phyloP scores from a whole-genome alignment of 306 rosid species.

The Quercus gilva region DNA sequence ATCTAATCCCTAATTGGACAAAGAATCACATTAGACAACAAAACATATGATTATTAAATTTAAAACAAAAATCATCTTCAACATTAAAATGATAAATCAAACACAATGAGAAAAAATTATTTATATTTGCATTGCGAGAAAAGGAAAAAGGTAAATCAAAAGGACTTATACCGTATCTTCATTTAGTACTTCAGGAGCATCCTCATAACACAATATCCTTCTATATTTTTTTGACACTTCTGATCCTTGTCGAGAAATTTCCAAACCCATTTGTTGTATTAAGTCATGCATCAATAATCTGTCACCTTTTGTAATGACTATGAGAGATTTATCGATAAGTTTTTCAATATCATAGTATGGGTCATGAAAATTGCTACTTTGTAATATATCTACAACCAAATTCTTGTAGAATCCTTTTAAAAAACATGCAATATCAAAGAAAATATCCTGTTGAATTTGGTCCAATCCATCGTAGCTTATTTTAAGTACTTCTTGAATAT shows the following conservation, averaged over 20 bases:
- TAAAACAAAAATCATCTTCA: no score
- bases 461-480: constrained; percentile 30
- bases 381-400: constrained; percentile 4
- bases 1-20: constrained; percentile 12
- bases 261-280: constrained; percentile 35
- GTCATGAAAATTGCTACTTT: neutral
- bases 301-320: neutral
- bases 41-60: no score
- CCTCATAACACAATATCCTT: constrained; percentile 36
- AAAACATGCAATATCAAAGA: constrained; percentile 42
- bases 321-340: constrained; percentile 27
- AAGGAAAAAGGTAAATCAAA: neutral
- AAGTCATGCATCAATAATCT: constrained; percentile 37
- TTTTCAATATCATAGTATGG: constrained; percentile 19
- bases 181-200: constrained; percentile 21
- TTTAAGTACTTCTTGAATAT: constrained; percentile 12
- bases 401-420: constrained; percentile 19
- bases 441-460: constrained; percentile 2
- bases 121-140: neutral
- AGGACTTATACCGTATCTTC: neutral
- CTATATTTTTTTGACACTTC: constrained; percentile 18
- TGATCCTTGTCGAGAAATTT: constrained; percentile 28
- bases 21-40: no score
- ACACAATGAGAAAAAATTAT: neutral
- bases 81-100: neutral